Evolutionary conservation across 805 yeast species (phyloP), one percentile per base, ranked within the genome.

Genomic region (Nakazawaea wickerhamii): DNA sequence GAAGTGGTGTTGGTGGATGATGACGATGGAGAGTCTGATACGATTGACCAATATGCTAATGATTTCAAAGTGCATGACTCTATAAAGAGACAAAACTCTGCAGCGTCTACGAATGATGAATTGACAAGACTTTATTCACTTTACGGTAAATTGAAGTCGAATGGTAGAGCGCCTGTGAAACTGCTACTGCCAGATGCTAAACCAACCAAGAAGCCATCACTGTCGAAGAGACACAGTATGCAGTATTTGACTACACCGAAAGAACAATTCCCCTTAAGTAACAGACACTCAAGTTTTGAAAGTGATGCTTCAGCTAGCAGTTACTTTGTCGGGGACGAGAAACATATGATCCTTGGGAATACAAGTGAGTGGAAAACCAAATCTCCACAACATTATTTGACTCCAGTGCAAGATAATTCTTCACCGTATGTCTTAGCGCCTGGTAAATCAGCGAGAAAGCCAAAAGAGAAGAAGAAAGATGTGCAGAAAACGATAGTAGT

Each of bases 41-140:
- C 34, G 26, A 21, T 41, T 2, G 35, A 35, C 13, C 33, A 36
- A 22, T 36, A 41, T 25, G 40, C 36, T 9, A 18, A 20, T 30
- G 44, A 41, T 25, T 36, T 41, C 33, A 21, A 41, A 28, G 36
- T 34, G 5, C 44, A 34, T 18, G 39, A 35, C 23, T 40, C 44
- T 8, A 31, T 40, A 8, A 40, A 17, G 14, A 40, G 33, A 17
- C 10, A 25, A 26, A 21, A 25, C 21, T 22, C 38, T 3, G 28
- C 17, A 5, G 18, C 7, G 3, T 34, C 30, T 14, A 14, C 15
- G 5, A 11, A 11, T 26, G 42, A 33, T 5, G 38, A 22, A 10
- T 23, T 43, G 28, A 43, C 33, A 28, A 43, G 36, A 18, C 20
- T 43, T 11, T 43, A 43, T 21, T 43, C 46, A 4, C 39, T 30